Evolutionary conservation across 768 basidiomycete species (phyloP), one percentile per base, ranked within the genome.

Genomic region (Rhizopogon rudus): DNA sequence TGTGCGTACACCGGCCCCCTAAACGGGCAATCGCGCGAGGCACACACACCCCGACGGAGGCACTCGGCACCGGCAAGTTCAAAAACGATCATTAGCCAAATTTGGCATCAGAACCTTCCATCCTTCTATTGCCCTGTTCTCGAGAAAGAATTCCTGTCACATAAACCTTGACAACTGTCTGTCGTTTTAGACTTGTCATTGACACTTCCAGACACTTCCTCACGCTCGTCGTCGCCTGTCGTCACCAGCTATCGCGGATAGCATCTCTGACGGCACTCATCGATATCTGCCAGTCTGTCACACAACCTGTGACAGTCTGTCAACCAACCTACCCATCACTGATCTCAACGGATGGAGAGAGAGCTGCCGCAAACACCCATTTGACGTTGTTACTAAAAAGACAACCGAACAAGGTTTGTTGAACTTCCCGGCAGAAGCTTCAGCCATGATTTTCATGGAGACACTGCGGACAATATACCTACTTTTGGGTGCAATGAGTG

Each of bases 51-150:
- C 63, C 67, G 61, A 62, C 61, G 65, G 61, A 60, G 62, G 64
- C 67, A 69, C 71, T 70, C 67, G 71, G 70, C 77, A 72, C 71
- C 77, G 77, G 75, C 74, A 75, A 73, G 75, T 78, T 75, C 66
- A 17, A 49, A 40, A 62, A 64, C 61, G 72, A 70, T 70, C 63
- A 70, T 66, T 60, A 50, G 67, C 77, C 66, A 67, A 63, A 60
- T 61, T 65, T 67, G 60, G 54, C 67, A 73, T 66, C 59, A 60
- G 63, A 69, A 66, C 71, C 62, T 67, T 71, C 67, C 60, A 61
- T 65, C 73, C 66, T 72, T 55, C 62, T 65, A 65, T 65, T 67
- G 67, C 62, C 64, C 68, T 53, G 55, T 56, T 57, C 52, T 58
- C 54, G 55, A 56, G 40, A 48, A 48, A 48, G 33, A 50, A 57